Evolutionary conservation across 2,329 filamentous ascomycete genomes (phyloP).

Genomic region (Botryotinia convoluta): DNA sequence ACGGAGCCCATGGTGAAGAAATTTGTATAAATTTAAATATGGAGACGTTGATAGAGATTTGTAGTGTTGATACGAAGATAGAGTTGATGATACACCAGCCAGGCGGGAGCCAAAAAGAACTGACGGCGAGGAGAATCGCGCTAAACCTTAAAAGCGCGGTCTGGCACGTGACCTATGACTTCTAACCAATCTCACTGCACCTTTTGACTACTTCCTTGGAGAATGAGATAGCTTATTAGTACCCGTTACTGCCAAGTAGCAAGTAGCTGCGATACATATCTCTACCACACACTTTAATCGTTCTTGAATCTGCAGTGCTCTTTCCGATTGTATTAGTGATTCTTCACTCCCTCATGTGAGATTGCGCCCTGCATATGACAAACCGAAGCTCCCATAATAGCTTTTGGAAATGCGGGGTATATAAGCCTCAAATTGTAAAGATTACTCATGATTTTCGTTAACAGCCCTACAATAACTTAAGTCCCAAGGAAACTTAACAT

Average conservation of each 20-base stretch:
- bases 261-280: neutral
- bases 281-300: neutral
- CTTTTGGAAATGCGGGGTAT: neutral
- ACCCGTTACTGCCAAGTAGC: too few relatives aligned
- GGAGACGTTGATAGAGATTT: neutral
- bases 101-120: neutral
- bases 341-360: neutral
- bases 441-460: neutral
- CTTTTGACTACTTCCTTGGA: neutral
- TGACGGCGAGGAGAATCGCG: neutral
- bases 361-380: neutral
- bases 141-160: neutral
- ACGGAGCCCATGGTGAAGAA: conserved; percentile 62
- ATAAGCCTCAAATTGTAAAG: neutral
- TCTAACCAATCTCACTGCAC: neutral
- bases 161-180: neutral
- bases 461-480: neutral
- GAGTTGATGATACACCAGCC: neutral
- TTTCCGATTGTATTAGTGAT: neutral
- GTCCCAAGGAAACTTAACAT: neutral
- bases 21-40: neutral
- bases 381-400: neutral
- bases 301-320: too few relatives aligned
- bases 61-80: neutral
- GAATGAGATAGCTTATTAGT: neutral